These are phyloP conservation scores for Monilinia fructigena DNA, from an alignment of 2,329 filamentous ascomycete species.

Conservation along the genomic window DNA sequence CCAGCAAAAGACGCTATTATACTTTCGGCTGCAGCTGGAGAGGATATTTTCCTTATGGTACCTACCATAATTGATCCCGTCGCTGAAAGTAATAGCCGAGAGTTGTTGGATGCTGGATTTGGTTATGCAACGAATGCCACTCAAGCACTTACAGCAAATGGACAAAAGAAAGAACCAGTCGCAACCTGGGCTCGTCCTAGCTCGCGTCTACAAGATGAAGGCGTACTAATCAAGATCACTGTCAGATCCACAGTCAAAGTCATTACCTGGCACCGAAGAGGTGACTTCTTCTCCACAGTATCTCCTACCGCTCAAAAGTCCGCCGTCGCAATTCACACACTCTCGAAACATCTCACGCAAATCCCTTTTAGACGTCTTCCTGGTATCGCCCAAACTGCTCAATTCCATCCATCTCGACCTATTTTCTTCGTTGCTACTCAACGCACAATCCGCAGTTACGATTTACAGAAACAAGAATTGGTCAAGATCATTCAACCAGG, in stretches of 20 bases:
- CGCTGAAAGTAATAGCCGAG: constrained; percentile 70
- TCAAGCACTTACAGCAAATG: constrained; percentile 50
- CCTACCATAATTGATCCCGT: constrained; percentile 71
- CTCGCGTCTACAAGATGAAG: constrained; percentile 68
- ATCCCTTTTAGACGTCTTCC: constrained; percentile 81
- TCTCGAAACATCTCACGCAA: constrained; percentile 93
- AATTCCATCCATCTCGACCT: constrained; percentile 91
- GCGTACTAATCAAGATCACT: constrained; percentile 77
- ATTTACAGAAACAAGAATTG: constrained; percentile 85
- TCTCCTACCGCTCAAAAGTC: constrained; percentile 75
- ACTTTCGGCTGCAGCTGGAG: constrained; percentile 78
- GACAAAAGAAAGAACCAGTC: constrained; percentile 68
- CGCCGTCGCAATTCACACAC: constrained; percentile 89
- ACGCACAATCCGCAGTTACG: constrained; percentile 88
- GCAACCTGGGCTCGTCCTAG: constrained; percentile 83
- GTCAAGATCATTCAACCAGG: constrained; percentile 92
- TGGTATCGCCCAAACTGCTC: constrained; percentile 78
- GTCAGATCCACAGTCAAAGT: constrained; percentile 81
- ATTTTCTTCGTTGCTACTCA: constrained; percentile 97
- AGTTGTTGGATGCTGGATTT: constrained; percentile 83
- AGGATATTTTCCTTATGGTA: constrained; percentile 81
- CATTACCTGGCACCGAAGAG: constrained; percentile 88
- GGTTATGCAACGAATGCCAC: constrained; percentile 77
- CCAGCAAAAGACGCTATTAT: constrained; percentile 78
- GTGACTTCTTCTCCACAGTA: constrained; percentile 91